Conservation (phyloP, 352 stramenopile species). For the Phytophthora brassicae region DNA sequence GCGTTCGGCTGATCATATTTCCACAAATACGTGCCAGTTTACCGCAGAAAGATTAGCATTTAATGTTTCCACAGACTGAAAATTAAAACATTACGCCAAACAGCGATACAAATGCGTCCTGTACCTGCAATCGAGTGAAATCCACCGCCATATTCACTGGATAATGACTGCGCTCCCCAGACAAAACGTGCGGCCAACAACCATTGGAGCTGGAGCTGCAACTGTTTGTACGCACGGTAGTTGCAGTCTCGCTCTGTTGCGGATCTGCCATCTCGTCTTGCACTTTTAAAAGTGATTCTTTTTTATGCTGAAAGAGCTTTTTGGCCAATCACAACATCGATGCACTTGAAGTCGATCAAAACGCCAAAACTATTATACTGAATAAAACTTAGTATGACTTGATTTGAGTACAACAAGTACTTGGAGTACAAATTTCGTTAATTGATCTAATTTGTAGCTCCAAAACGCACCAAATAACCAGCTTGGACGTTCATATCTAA, state of each 20-base stretch:
- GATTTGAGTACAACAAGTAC: too few species aligned
- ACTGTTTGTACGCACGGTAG: background rate
- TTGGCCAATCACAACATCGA: conserved; percentile 17
- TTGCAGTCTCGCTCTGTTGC: conserved; percentile 5
- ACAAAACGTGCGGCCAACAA: conserved; percentile 16
- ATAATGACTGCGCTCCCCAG: conserved; percentile 50
- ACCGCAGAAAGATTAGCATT: too few species aligned
- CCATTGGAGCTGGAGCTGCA: conserved; percentile 1
- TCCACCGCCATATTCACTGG: conserved; percentile 61
- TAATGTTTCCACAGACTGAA: background rate
- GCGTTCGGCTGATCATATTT: conserved; percentile 45
- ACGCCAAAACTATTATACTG: too few species aligned
- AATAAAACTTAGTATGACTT: too few species aligned
- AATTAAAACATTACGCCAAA: background rate
- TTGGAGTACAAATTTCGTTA: too few species aligned
- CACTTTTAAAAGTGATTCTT: conserved; percentile 23
- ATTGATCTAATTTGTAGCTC: conserved; percentile 11
- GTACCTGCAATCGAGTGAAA: conserved; percentile 69
- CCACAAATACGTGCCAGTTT: conserved; percentile 17
- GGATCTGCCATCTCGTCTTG: conserved; percentile 32
- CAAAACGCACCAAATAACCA: background rate
- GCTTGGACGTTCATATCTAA: conserved; percentile 27
- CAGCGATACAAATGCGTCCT: background rate
- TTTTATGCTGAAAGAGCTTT: conserved; percentile 18
- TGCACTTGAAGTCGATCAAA: too few species aligned